Evolutionary conservation across 2,329 filamentous ascomycete genomes (phyloP), one percentile per base, ranked within the genome.

Genomic region (Rutstroemia sp.): DNA sequence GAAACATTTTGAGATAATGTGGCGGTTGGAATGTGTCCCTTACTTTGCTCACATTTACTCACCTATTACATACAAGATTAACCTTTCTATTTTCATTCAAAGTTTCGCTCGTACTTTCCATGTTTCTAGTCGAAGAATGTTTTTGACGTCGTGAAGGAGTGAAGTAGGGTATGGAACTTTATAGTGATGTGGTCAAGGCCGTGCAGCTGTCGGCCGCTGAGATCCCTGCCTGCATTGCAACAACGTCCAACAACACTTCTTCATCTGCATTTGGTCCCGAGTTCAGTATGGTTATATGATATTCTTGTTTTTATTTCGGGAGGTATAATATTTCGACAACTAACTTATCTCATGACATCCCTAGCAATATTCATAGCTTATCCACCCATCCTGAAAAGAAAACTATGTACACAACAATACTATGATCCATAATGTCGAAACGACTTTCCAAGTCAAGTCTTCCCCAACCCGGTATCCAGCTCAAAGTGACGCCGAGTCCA

Each of bases 351-450:
- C 16, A 42, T 42, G 39, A 42, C 6, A 42, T 42, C 17, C 14
- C 39, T 42, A 42, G 14, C 39, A 42, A 42, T 42, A 42, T 42
- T 42, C 16, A 42, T 4, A 42, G n/a, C 39, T 10, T 5, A 42
- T 42, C 14, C 39, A 42, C 17, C 39, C 39, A 42, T 42, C 9
- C 39, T 5, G 59, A 63, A 62, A 51, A 54, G 54, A 63, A 63
- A 56, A 49, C 56, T 65, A 64, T 66, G 37, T 65, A 66, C 63
- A 64, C 57, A 52, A 64, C 57, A 64, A 61, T 58, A 61, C 61
- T 60, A 56, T 54, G 54, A 49, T 51, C 56, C 49, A 54, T 58
- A 58, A 58, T 57, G 17, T 30, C 54, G 56, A 57, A 14, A 30
- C 50, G 52, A 50, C 51, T 48, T 54, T 54, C 53, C 50, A 37